phyloP scores from a whole-genome alignment of 1,284 basidiomycete genomes.

The Boletus semigastroideus region DNA sequence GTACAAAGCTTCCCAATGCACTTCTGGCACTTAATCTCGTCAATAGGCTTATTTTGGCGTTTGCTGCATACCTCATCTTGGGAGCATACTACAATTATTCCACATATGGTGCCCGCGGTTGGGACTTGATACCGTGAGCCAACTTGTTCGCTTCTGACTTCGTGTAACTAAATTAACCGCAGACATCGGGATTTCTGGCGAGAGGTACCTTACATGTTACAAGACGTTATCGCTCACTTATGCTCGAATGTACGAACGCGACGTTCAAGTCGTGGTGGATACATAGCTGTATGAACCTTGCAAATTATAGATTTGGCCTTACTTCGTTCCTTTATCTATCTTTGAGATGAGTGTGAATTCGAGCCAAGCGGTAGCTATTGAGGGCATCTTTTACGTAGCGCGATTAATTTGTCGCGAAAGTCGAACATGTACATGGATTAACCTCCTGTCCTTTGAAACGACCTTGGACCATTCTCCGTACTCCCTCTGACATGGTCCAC shows the following conservation, averaged over 20 bases:
- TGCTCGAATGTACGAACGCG: constrained; percentile 69
- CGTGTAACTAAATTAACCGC: constrained; percentile 10
- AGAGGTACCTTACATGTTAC: constrained; percentile 81
- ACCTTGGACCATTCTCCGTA: not conserved
- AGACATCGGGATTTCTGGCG: constrained; percentile 87
- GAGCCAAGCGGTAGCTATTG: not conserved
- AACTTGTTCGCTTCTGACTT: not conserved
- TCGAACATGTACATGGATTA: constrained; percentile 21
- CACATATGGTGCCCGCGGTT: constrained; percentile 76
- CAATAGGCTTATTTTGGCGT: constrained; percentile 61
- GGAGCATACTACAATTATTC: constrained; percentile 85
- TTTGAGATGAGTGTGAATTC: too few species aligned
- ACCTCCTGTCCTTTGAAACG: constrained; percentile 25
- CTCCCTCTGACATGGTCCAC: constrained; percentile 34
- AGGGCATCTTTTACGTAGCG: constrained; percentile 17
- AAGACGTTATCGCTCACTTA: constrained; percentile 72
- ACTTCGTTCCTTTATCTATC: too few species aligned
- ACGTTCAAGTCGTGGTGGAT: constrained; percentile 66
- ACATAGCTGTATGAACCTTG: constrained; percentile 64
- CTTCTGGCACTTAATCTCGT: not conserved
- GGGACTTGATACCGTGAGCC: constrained; percentile 77
- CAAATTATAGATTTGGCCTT: constrained; percentile 8
- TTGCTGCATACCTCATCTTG: constrained; percentile 66
- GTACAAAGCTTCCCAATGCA: constrained; percentile 30
- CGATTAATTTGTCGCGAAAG: constrained; percentile 7